These are phyloP conservation scores for Tricholoma furcatifolium DNA, from an alignment of 768 basidiomycete species.

Conservation along the genomic window DNA sequence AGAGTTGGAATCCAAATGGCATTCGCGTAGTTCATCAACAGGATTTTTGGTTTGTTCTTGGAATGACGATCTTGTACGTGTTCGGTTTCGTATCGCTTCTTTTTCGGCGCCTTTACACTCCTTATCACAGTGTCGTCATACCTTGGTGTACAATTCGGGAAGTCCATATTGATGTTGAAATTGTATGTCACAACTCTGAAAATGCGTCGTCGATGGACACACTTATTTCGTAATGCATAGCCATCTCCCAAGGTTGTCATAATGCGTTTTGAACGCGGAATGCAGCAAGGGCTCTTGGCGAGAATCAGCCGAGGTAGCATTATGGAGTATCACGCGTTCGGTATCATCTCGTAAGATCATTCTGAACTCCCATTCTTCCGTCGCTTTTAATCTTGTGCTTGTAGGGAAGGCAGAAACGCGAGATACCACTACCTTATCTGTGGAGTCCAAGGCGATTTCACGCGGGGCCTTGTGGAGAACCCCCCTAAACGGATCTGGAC, in stretches of 20 bases:
- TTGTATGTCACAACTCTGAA: constrained; percentile 44
- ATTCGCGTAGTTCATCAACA: constrained; percentile 62
- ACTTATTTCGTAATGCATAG: constrained; percentile 31
- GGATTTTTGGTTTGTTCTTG: constrained; percentile 76
- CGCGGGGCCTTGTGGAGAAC: constrained; percentile 66
- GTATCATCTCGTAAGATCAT: constrained; percentile 70
- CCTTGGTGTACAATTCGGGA: constrained; percentile 79
- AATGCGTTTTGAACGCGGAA: constrained; percentile 77
- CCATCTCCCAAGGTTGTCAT: constrained; percentile 81
- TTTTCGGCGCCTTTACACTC: constrained; percentile 7
- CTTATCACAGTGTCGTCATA: constrained; percentile 50
- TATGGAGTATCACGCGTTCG: constrained; percentile 86
- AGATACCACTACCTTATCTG: constrained; percentile 83
- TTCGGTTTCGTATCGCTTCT: constrained; percentile 14
- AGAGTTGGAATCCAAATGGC: constrained; percentile 60
- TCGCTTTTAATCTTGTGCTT: constrained; percentile 3
- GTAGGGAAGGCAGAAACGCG: constrained; percentile 68
- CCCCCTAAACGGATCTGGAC: constrained; percentile 78
- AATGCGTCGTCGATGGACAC: not conserved
- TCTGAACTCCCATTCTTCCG: constrained; percentile 2
- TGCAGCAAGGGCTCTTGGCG: constrained; percentile 82
- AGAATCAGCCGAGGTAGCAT: constrained; percentile 75
- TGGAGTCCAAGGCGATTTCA: constrained; percentile 85
- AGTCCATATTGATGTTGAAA: constrained; percentile 75
- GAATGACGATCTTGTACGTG: constrained; percentile 73